Percentiles rank a stretch among this genome's conserved stretches.
Conservation (phyloP, 1,139 yeast species). For the Suhomyces bokatorum region DNA sequence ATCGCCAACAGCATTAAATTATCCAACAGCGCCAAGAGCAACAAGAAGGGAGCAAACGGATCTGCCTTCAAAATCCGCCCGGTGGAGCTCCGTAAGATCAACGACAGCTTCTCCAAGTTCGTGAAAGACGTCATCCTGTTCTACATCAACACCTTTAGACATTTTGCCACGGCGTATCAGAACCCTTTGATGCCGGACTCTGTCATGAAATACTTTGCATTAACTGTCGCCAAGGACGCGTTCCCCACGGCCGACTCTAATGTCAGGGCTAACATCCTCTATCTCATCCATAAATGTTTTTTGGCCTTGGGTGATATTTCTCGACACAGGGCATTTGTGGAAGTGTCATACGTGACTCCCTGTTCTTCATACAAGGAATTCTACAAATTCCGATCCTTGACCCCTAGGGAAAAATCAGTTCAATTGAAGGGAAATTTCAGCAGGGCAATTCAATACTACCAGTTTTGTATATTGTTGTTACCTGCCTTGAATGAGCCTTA, state of each 20-base stretch:
- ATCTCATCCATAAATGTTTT: conserved; percentile 54
- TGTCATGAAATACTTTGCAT: conserved; percentile 27
- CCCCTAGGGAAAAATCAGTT: conserved; percentile 32
- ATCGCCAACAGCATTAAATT: conserved; percentile 5
- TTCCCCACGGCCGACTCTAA: conserved; percentile 20
- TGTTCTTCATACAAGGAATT: conserved; percentile 33
- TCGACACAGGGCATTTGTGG: conserved; percentile 54
- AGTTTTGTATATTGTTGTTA: conserved; percentile 51
- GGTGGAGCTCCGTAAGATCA: conserved; percentile 59
- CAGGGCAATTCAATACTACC: conserved; percentile 48
- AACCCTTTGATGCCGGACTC: conserved; percentile 35
- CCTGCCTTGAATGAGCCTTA: conserved; percentile 71
- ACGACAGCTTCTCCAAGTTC: conserved; percentile 52
- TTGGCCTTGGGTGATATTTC: conserved; percentile 60
- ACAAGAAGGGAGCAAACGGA: not conserved
- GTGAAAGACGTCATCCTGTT: conserved; percentile 48
- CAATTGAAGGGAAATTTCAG: conserved; percentile 25
- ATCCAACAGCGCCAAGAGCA: not conserved
- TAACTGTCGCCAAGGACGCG: conserved; percentile 19
- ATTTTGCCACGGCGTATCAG: conserved; percentile 38
- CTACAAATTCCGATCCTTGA: conserved; percentile 37
- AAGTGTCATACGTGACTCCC: conserved; percentile 41
- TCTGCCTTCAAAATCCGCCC: conserved; percentile 26
- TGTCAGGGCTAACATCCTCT: conserved; percentile 44
- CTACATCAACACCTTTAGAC: conserved; percentile 41